Conservation (phyloP, 768 basidiomycete genomes). For the Lentinus brumalis region DNA sequence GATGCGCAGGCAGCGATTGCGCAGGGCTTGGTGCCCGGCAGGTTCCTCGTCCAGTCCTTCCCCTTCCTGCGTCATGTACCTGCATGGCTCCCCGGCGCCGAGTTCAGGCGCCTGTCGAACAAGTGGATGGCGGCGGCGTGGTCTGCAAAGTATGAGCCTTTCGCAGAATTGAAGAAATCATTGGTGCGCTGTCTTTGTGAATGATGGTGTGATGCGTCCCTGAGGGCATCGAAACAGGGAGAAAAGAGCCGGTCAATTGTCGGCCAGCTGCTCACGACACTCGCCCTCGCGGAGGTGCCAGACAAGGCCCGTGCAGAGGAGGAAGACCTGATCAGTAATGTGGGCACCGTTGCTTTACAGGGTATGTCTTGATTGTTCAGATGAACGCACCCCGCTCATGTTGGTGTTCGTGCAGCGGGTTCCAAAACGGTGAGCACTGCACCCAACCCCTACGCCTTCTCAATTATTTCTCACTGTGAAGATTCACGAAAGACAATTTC, state of each 20-base stretch:
- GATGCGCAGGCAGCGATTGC: background rate
- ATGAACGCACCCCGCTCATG: constrained; percentile 7
- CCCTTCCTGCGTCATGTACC: constrained; percentile 12
- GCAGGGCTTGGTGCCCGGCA: background rate
- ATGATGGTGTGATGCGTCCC: no score
- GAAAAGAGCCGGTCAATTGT: background rate
- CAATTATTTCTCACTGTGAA: background rate
- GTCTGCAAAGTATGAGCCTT: no score
- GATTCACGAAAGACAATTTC: constrained; percentile 5
- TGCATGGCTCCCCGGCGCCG: constrained; percentile 11
- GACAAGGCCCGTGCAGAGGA: background rate
- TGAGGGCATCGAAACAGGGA: background rate
- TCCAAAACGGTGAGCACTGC: background rate
- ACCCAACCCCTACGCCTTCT: background rate
- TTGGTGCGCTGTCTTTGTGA: no score
- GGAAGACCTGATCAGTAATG: constrained; percentile 23
- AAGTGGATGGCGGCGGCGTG: background rate
- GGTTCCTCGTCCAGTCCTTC: constrained; percentile 4
- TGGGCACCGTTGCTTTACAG: constrained; percentile 19
- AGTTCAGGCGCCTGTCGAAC: background rate
- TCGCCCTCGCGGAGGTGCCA: background rate
- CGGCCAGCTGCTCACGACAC: background rate
- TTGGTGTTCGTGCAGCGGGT: background rate
- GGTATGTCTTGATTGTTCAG: constrained; percentile 1
- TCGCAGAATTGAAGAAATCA: no score